Conservation (phyloP, 2,329 filamentous ascomycete species). For the Aspergillus novoparasiticus region DNA sequence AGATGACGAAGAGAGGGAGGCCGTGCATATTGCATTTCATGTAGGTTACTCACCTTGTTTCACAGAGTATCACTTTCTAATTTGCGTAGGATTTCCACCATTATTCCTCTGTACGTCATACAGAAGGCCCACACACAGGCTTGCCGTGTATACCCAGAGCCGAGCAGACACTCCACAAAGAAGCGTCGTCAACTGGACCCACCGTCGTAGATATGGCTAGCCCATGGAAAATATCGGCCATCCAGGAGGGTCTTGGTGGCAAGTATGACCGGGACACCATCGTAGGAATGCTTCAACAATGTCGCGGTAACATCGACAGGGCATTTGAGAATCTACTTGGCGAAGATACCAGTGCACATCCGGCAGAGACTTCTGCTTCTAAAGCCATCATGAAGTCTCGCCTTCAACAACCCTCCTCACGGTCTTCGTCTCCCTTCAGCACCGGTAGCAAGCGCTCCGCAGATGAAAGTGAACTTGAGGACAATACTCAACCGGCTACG, state of each 20-base stretch:
- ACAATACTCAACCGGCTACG: constrained; percentile 33
- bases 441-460: constrained; percentile 46
- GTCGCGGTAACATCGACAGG: constrained; percentile 56
- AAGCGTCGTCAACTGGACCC: constrained; percentile 14
- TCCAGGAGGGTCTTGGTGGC: constrained; percentile 55
- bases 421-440: constrained; percentile 46
- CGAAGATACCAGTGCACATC: constrained; percentile 36
- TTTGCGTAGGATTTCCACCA: constrained; percentile 61
- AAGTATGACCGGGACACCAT: constrained; percentile 54
- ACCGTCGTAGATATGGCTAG: constrained; percentile 44
- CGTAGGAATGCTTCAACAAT: constrained; percentile 55
- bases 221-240: constrained; percentile 59
- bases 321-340: constrained; percentile 57
- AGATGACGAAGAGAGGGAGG: constrained; percentile 35
- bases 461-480: constrained; percentile 42
- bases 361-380: constrained; percentile 25
- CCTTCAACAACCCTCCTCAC: constrained; percentile 37
- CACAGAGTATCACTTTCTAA: constrained; percentile 6
- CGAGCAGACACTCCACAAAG: constrained; percentile 12
- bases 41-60: constrained; percentile 45
- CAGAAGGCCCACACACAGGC: constrained; percentile 61
- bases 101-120: constrained; percentile 67
- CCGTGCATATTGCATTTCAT: constrained; percentile 64
- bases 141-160: constrained; percentile 49
- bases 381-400: constrained; percentile 33